These are phyloP conservation scores for Gelatoporia subvermispora DNA, from an alignment of 768 basidiomycete genomes.

Conservation along the genomic window DNA sequence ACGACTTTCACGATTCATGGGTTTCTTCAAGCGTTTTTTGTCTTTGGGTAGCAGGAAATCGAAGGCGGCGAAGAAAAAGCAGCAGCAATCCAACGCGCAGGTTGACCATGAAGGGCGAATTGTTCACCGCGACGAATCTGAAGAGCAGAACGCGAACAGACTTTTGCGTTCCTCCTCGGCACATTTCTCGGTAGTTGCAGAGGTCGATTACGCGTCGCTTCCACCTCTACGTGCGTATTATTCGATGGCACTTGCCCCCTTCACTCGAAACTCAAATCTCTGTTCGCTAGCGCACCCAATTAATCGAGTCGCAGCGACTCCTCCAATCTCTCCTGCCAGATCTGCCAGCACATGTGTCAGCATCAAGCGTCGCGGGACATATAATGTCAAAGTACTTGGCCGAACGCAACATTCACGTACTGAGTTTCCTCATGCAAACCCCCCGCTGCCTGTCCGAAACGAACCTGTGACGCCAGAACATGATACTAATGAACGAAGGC, in stretches of 20 bases:
- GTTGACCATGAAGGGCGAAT: conserved; percentile 21
- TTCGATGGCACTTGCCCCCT: background rate
- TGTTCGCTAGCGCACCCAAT: conserved; percentile 32
- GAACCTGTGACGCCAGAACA: conserved; percentile 20
- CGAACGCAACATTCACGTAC: conserved; percentile 58
- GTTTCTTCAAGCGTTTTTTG: conserved; percentile 65
- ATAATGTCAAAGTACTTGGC: conserved; percentile 66
- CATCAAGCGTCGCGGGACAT: conserved; percentile 51
- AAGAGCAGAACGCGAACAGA: conserved; percentile 35
- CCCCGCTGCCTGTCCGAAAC: conserved; percentile 27
- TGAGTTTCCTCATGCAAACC: conserved; percentile 62
- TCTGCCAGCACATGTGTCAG: conserved; percentile 35
- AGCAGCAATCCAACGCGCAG: conserved; percentile 9
- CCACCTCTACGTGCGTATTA: conserved; percentile 64
- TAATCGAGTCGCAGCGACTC: background rate
- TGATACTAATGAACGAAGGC: conserved; percentile 19
- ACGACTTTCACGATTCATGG: conserved; percentile 36
- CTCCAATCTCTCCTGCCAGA: conserved; percentile 9
- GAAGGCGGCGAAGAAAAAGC: conserved; percentile 38
- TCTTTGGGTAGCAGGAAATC: conserved; percentile 64
- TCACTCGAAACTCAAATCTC: conserved; percentile 9
- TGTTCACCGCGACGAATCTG: conserved; percentile 9
- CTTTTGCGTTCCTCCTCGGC: conserved; percentile 72
- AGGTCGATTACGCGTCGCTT: conserved; percentile 50
- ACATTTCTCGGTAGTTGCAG: conserved; percentile 52